Conservation (phyloP, 768 basidiomycete species). For the Psilocybe subaeruginosa region DNA sequence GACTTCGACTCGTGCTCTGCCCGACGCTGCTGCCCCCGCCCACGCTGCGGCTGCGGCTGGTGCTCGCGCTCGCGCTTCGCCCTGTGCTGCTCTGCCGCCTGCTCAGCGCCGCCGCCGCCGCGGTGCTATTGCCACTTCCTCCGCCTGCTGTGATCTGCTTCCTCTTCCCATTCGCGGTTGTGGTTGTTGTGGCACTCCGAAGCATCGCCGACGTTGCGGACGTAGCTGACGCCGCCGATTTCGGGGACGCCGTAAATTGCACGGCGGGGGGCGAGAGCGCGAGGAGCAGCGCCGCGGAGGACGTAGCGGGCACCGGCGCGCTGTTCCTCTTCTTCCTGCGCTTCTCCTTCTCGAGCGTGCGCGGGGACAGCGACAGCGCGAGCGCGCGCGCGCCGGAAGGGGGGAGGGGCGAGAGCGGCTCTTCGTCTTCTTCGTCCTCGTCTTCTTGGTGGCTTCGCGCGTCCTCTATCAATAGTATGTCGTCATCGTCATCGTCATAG, state of each 20-base stretch:
- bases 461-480: no score
- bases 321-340: constrained; percentile 17
- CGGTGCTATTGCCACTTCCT: background rate
- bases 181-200: background rate
- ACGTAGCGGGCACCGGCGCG: constrained; percentile 13
- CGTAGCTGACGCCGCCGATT: background rate
- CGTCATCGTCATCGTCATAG: background rate
- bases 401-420: constrained; percentile 16
- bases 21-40: constrained; percentile 7
- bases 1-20: constrained; percentile 17
- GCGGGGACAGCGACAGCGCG: constrained; percentile 8
- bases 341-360: background rate
- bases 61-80: constrained; percentile 1
- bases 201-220: background rate
- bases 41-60: constrained; percentile 8
- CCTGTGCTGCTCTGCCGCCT: background rate
- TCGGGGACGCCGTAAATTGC: background rate
- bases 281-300: constrained; percentile 5
- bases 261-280: background rate
- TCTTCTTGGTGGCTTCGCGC: background rate
- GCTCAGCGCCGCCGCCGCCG: background rate
- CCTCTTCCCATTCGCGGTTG: background rate
- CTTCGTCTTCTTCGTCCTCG: constrained; percentile 15
- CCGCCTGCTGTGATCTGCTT: constrained; percentile 6
- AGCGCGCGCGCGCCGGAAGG: background rate